Evolutionary conservation across 768 basidiomycete species (phyloP).

Genomic region (Boletus edulis): DNA sequence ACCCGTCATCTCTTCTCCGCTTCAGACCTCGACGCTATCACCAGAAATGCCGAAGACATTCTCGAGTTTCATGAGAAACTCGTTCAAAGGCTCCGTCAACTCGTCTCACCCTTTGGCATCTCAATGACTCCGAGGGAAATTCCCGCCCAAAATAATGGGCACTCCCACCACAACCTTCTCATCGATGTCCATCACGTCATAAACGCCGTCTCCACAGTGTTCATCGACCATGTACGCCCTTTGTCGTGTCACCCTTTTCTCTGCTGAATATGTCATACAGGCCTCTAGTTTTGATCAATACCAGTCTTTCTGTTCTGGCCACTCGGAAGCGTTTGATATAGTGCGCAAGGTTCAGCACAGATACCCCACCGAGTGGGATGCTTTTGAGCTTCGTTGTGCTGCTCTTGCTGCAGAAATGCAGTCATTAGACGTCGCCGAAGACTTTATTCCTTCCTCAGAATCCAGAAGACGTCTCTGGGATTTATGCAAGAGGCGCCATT

Average conservation of each 20-base stretch:
- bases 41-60: constrained; percentile 67
- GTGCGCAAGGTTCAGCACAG: constrained; percentile 65
- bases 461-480: constrained; percentile 18
- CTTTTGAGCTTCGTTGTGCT: constrained; percentile 79
- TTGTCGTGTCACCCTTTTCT: neutral
- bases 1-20: constrained; percentile 55
- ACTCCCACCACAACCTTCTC: constrained; percentile 19
- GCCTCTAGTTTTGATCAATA: constrained; percentile 75
- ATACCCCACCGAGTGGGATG: constrained; percentile 73
- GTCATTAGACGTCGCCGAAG: constrained; percentile 9
- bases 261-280: constrained; percentile 37
- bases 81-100: constrained; percentile 49
- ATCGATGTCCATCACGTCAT: constrained; percentile 40
- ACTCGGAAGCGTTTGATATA: constrained; percentile 76
- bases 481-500: constrained; percentile 41
- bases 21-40: constrained; percentile 54
- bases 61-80: constrained; percentile 69
- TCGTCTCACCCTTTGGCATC: constrained; percentile 53
- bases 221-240: constrained; percentile 51
- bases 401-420: constrained; percentile 43
- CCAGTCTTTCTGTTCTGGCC: constrained; percentile 83
- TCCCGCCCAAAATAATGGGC: constrained; percentile 5
- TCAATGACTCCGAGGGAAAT: constrained; percentile 31
- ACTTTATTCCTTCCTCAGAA: constrained; percentile 1
- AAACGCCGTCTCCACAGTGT: constrained; percentile 48